Evolutionary conservation across 495 filamentous ascomycete genomes (phyloP), one percentile per base, ranked within the genome.

Genomic region (Trichoderma parareesei): DNA sequence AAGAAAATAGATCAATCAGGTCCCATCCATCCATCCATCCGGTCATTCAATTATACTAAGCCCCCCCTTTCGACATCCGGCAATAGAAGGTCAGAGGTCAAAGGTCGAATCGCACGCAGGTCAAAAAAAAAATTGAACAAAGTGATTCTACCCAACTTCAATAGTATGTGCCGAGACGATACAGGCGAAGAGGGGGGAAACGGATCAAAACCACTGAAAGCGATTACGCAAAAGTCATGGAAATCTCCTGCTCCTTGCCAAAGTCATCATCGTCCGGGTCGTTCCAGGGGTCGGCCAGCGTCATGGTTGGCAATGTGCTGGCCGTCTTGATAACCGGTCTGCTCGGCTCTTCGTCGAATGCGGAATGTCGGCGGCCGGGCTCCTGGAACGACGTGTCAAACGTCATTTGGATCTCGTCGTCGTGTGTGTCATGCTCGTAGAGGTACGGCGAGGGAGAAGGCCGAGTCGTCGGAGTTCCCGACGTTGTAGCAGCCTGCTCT

Each of bases 281-380:
- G 0, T 86, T 88, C 92, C 92, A 97, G 9, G 91, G 90, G 76
- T 97, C 91, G 79, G 86, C 68, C 77, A 88, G 41, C 81, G 73
- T 46, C 8, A 79, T 64, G 62, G 74, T 76, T 1, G 77, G 78
- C 63, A 76, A 71, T 49, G 77, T 80, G 61, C 75, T 72, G 3
- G 74, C 63, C 20, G 75, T 72, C 70, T 69, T 75, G 20, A 76
- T 65, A 49, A 74, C 78, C 67, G 74, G 85, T 67, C 68, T 76
- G 64, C 66, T 74, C 71, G 62, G 73, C 13, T 38, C n/a, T 69
- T 68, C 10, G 63, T 18, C 42, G 38, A 57, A 53, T 44, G 46
- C 16, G 16, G 61, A 46, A 14, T 64, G 53, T 38, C 27, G 53
- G 27, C 48, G 49, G 20, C 64, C 48, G 33, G 72, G 64, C 20